Percentiles rank a stretch among this genome's conserved stretches.
These are phyloP conservation scores for Pyrenula aspistea DNA, from an alignment of 495 filamentous ascomycete genomes.

Conservation along the genomic window DNA sequence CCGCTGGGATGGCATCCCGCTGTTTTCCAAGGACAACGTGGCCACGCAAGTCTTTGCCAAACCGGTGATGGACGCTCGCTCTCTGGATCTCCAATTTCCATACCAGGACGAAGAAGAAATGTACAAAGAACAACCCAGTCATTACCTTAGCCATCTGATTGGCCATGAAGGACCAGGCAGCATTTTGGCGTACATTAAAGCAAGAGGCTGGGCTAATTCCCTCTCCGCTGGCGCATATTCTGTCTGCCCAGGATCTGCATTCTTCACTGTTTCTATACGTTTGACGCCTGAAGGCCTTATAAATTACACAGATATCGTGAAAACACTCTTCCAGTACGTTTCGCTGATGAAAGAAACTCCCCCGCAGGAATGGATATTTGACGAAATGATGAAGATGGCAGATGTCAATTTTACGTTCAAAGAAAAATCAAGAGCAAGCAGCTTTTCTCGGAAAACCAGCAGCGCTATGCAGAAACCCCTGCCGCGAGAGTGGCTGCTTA, in stretches of 20 bases:
- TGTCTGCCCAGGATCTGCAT: slow-evolving; percentile 70
- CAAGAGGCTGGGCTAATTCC: slow-evolving; percentile 88
- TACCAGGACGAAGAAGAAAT: slow-evolving; percentile 80
- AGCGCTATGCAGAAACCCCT: slow-evolving; percentile 81
- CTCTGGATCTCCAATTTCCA: slow-evolving; percentile 77
- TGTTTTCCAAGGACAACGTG: slow-evolving; percentile 51
- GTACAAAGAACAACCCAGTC: slow-evolving; percentile 73
- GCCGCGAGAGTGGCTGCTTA: slow-evolving; percentile 77
- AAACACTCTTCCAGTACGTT: slow-evolving; percentile 89
- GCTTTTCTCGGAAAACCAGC: slow-evolving; percentile 73
- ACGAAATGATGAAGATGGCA: slow-evolving; percentile 77
- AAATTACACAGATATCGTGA: slow-evolving; percentile 76
- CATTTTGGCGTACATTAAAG: slow-evolving; percentile 89
- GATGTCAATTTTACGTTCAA: slow-evolving; percentile 92
- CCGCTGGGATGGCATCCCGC: slow-evolving; percentile 61
- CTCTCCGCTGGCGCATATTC: slow-evolving; percentile 66
- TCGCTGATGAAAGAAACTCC: slow-evolving; percentile 69
- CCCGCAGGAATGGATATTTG: slow-evolving; percentile 85
- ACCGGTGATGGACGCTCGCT: slow-evolving; percentile 86
- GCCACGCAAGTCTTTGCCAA: slow-evolving; percentile 83
- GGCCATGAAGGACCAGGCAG: slow-evolving; percentile 96
- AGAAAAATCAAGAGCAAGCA: slow-evolving; percentile 81
- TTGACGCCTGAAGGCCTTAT: slow-evolving; percentile 79
- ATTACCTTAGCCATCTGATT: slow-evolving; percentile 87
- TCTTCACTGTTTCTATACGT: slow-evolving; percentile 70